phyloP scores from a whole-genome alignment of 2,329 filamentous ascomycete species.

The Pseudogymnoascus sp. region DNA sequence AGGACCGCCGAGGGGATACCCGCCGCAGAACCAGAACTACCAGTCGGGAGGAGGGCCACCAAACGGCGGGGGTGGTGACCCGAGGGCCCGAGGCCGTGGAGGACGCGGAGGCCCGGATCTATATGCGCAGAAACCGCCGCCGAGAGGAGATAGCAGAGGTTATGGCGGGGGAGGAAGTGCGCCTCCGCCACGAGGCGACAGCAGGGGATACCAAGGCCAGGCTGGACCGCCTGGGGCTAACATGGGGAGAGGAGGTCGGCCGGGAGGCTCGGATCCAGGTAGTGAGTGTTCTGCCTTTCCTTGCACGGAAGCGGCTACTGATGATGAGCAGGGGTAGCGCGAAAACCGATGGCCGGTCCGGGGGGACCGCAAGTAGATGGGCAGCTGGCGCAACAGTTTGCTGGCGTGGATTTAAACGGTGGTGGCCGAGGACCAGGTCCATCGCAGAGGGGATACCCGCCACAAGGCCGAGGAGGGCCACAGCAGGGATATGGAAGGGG shows the following conservation, averaged over 20 bases:
- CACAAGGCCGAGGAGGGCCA: conserved; percentile 16
- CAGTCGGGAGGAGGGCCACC: background rate
- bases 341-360: background rate
- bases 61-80: background rate
- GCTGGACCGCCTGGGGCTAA: background rate
- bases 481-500: conserved; percentile 23
- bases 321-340: background rate
- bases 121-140: background rate
- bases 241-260: background rate
- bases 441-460: conserved; percentile 20
- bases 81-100: background rate
- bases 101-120: background rate
- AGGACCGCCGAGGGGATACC: background rate
- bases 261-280: background rate
- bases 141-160: conserved; percentile 3
- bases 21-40: conserved; percentile 1
- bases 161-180: background rate
- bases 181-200: conserved; percentile 1
- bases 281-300: background rate
- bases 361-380: background rate
- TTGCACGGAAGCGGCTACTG: background rate
- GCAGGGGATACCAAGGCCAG: background rate
- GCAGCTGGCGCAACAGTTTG: conserved; percentile 16
- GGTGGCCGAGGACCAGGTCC: conserved; percentile 23
- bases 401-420: conserved; percentile 19